A percentile compares a stretch with the other conserved stretches of the same genome.
These are phyloP conservation scores for Nannochloris sp. DNA, from an alignment of 139 green algal genomes.

Conservation along the genomic window DNA sequence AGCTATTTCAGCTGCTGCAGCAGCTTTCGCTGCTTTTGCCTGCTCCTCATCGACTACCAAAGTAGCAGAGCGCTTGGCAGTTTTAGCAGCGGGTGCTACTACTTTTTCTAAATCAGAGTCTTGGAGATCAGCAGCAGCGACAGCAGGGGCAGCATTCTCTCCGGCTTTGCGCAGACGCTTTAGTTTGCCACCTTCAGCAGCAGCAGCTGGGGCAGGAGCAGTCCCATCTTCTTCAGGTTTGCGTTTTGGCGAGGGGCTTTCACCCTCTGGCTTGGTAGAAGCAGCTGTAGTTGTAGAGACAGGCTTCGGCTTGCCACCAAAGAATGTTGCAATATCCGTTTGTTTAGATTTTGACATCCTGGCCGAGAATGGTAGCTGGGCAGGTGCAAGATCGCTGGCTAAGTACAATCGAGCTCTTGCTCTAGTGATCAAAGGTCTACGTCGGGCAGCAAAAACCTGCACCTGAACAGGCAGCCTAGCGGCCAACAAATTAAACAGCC, in stretches of 20 bases:
- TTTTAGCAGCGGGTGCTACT: not conserved
- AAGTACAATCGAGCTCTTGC: no score
- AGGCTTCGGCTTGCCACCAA: constrained; percentile 13
- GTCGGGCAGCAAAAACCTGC: not conserved
- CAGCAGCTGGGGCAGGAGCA: not conserved
- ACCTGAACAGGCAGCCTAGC: not conserved
- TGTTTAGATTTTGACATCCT: constrained; percentile 7
- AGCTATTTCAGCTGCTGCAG: not conserved
- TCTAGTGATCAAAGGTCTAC: not conserved
- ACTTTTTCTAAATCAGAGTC: not conserved
- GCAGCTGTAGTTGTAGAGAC: not conserved
- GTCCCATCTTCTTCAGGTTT: not conserved
- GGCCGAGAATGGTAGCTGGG: not conserved
- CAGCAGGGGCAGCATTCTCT: not conserved
- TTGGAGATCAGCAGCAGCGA: not conserved
- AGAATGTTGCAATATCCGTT: constrained; percentile 28
- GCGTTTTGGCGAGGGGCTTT: not conserved
- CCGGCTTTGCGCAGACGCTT: constrained; percentile 7
- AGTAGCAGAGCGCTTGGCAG: not conserved
- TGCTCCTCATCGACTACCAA: not conserved
- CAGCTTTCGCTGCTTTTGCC: no score
- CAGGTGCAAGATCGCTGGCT: no score
- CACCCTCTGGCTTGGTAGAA: not conserved
- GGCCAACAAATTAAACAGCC: not conserved
- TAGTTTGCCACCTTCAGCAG: not conserved